phyloP scores from a whole-genome alignment of 768 basidiomycete genomes.

The Suillus cothurnatus region DNA sequence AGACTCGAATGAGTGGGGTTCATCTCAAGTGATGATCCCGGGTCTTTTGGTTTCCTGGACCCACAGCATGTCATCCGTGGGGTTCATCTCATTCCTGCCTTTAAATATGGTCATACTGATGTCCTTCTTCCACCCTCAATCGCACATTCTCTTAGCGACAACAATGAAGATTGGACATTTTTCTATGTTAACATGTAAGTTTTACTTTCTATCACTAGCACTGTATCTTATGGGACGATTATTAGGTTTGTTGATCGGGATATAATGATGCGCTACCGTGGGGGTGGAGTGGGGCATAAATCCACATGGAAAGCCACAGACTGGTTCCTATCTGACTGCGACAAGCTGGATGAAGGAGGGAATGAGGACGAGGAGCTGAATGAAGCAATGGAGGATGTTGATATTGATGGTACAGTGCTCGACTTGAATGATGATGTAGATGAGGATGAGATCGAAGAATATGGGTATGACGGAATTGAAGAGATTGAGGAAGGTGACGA shows the following conservation, averaged over 20 bases:
- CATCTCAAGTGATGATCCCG: too few species aligned
- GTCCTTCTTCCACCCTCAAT: too few species aligned
- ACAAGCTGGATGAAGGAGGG: slow-evolving; percentile 1
- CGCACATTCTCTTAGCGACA: slow-evolving; percentile 7
- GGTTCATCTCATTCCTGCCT: too few species aligned
- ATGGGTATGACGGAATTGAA: slow-evolving; percentile 5
- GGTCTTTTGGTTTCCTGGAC: too few species aligned
- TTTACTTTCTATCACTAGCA: neutral
- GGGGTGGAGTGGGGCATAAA: slow-evolving; percentile 34
- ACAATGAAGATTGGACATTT: slow-evolving; percentile 38
- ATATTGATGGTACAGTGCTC: neutral
- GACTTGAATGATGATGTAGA: neutral
- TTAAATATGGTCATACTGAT: too few species aligned
- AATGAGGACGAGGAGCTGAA: neutral
- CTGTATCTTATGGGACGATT: too few species aligned
- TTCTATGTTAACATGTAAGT: slow-evolving; percentile 37
- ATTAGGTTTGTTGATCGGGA: slow-evolving; percentile 43
- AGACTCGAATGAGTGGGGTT: too few species aligned
- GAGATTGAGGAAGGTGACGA: neutral
- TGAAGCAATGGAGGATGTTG: neutral
- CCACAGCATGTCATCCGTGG: too few species aligned
- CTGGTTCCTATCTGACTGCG: neutral
- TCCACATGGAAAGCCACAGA: slow-evolving; percentile 6
- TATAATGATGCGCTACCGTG: slow-evolving; percentile 40
- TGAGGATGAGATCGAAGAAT: neutral